phyloP scores from a whole-genome alignment of 2,329 filamentous ascomycete species.

The Trichoderma semiorbis region DNA sequence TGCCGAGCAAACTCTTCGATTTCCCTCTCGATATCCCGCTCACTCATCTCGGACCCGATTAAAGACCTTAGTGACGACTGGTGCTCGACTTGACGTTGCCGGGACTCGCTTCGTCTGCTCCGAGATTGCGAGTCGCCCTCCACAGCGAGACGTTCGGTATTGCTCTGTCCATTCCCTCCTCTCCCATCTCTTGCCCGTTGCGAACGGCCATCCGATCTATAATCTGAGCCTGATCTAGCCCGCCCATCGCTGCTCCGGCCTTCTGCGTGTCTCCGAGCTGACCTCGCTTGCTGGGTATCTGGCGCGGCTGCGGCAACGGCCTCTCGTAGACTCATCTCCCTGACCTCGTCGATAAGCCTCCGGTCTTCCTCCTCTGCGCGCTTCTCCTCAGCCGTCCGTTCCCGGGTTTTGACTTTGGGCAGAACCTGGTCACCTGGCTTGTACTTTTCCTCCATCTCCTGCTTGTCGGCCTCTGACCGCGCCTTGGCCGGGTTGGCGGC shows the following conservation, averaged over 20 bases:
- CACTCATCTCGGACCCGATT: constrained; percentile 74
- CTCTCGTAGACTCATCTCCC: constrained; percentile 70
- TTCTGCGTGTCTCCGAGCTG: constrained; percentile 31
- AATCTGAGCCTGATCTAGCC: constrained; percentile 31
- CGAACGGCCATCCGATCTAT: constrained; percentile 31
- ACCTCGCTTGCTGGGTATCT: constrained; percentile 18
- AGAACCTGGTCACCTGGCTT: constrained; percentile 78
- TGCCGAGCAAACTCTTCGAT: constrained; percentile 88
- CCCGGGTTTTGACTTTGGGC: constrained; percentile 53
- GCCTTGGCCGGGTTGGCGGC: constrained; percentile 73
- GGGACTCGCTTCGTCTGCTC: constrained; percentile 44
- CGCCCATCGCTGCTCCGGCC: constrained; percentile 33
- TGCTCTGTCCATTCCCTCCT: constrained; percentile 27
- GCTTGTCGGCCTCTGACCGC: constrained; percentile 68
- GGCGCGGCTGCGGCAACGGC: constrained; percentile 39
- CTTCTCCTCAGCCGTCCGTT: constrained; percentile 51
- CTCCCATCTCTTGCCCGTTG: constrained; percentile 25
- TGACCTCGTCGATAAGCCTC: constrained; percentile 66
- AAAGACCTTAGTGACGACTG: constrained; percentile 85
- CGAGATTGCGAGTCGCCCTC: constrained; percentile 27
- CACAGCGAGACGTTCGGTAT: constrained; percentile 38
- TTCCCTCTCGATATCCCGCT: constrained; percentile 77
- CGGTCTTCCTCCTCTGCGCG: constrained; percentile 63
- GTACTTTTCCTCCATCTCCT: constrained; percentile 72
- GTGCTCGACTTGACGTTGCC: constrained; percentile 69